These are phyloP conservation scores for Citrus sinensis DNA, from an alignment of 345 rosid genomes.

Conservation along the genomic window DVS_A1.0 CM039169.1:31444001-31444500, in stretches of 20 bases:
- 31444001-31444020: slow-evolving; percentile 56
- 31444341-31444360: slow-evolving; percentile 59
- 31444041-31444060: slow-evolving; percentile 58
- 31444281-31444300: slow-evolving; percentile 61
- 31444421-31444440: slow-evolving; percentile 57
- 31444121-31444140: slow-evolving; percentile 73
- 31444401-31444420: slow-evolving; percentile 49
- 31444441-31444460: slow-evolving; percentile 38
- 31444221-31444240: slow-evolving; percentile 40
- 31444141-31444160: slow-evolving; percentile 52
- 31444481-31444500: slow-evolving; percentile 60
- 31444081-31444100: slow-evolving; percentile 70
- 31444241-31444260: slow-evolving; percentile 59
- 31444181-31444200: slow-evolving; percentile 34
- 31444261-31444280: slow-evolving; percentile 50
- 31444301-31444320: slow-evolving; percentile 69
- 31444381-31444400: slow-evolving; percentile 56
- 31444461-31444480: slow-evolving; percentile 49
- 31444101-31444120: slow-evolving; percentile 68
- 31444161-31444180: slow-evolving; percentile 45
- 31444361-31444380: slow-evolving; percentile 72
- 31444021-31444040: slow-evolving; percentile 52
- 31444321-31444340: slow-evolving; percentile 45
- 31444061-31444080: slow-evolving; percentile 68
- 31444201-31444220: slow-evolving; percentile 37